Evolutionary conservation across 176 grass and related monocot genomes (phyloP).

Genomic region (Musa beccarii): DNA sequence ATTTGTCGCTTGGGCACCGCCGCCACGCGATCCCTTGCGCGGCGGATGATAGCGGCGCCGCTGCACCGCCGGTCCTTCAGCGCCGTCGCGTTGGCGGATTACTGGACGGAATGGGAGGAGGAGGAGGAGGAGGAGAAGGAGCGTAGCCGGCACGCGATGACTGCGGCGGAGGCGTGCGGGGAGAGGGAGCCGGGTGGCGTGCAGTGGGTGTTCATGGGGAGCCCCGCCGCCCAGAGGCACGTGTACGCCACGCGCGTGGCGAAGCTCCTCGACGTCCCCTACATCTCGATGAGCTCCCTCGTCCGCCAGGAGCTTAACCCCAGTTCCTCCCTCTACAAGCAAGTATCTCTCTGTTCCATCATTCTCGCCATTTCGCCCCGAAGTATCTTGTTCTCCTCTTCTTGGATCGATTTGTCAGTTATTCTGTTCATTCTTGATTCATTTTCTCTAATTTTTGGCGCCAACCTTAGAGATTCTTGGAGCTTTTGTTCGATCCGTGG

Average conservation of each 20-base stretch:
- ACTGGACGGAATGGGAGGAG: conserved; percentile 65
- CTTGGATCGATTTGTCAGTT: not conserved
- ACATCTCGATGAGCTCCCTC: conserved; percentile 91
- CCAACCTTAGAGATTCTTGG: too few relatives aligned
- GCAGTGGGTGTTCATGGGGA: conserved; percentile 95
- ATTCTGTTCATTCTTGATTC: too few relatives aligned
- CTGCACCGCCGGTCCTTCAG: conserved; percentile 19
- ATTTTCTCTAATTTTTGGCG: too few relatives aligned
- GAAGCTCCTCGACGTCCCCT: conserved; percentile 68
- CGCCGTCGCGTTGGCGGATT: conserved; percentile 33
- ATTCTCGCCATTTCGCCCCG: not conserved
- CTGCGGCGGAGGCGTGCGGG: conserved; percentile 17
- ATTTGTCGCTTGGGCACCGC: conserved; percentile 34
- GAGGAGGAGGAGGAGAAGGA: conserved; percentile 30
- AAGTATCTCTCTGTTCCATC: conserved; percentile 31
- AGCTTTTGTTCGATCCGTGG: too few relatives aligned
- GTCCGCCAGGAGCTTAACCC: conserved; percentile 74
- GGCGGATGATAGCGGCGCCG: not conserved
- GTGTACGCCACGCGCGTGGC: conserved; percentile 72
- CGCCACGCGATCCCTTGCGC: conserved; percentile 25
- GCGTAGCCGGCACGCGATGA: conserved; percentile 1
- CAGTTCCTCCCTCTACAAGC: conserved; percentile 52
- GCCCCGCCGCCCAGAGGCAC: conserved; percentile 77
- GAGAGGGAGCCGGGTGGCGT: conserved; percentile 26
- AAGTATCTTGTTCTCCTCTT: not conserved